Evolutionary conservation across 2,329 filamentous ascomycete species (phyloP), one percentile per base, ranked within the genome.

Genomic region (Stenocarpella maydis): DNA sequence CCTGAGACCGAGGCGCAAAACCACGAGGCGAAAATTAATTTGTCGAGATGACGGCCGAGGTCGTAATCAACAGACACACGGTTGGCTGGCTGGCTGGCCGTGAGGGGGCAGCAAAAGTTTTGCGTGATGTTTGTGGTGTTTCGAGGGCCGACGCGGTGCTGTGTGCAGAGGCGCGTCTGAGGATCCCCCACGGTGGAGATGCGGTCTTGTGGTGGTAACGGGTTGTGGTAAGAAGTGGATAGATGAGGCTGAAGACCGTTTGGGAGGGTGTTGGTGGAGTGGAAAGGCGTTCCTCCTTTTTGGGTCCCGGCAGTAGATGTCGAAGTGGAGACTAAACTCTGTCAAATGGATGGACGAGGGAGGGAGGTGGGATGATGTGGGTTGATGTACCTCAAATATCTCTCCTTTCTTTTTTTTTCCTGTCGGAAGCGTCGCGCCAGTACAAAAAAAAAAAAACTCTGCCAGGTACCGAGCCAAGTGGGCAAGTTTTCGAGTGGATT

Each of bases 331-430:
- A 70, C 68, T 71, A 69, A 71, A 69, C 70, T 71, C 68, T 71
- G 70, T 71, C 70, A 71, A 71, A 71, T 71, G 67, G 70, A 71
- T 71, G 70, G 68, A 71, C 68, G 70, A 71, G 70, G 70, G 70
- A 71, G 67, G 68, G 67, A 67, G 65, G 70, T 71, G 67, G 67
- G 70, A 69, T 69, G 70, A 69, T 71, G 70, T 71, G 70, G 70
- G 70, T 65, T 71, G 70, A 69, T 69, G 70, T 71, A 71, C 70
- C 70, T 71, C 67, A 71, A 71, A 71, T 71, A 71, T 71, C 47
- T 71, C 70, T 69, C 68, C 70, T 69, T 71, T 52, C 64, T 71
- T 63, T 63, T 63, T 63, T 67, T 71, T 69, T 58, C 45, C 47
- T 41, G 66, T 66, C 55, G 69, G 64, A 28, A 47, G 49, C 31